Base-by-base conservation (phyloP, 2,329 filamentous ascomycete species). In the Aspergillus bombycis region DNA sequence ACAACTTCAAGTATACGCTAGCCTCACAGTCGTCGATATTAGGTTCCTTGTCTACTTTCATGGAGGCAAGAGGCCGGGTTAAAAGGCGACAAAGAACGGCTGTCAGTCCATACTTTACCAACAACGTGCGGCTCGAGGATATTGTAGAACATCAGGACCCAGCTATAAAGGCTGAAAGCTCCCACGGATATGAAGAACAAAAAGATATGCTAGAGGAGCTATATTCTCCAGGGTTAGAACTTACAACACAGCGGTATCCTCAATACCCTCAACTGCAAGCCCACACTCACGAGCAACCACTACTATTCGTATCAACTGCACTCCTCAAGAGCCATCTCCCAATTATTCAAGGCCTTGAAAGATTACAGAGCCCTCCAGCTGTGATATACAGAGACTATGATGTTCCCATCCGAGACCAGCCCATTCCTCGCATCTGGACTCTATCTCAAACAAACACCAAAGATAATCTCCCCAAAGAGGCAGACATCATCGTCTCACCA, bases 401-500 rank as follows among this genome's bases (percentile, higher is more conserved):
- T 16, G 58, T 14, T 8, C 19, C 16, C 23, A 34, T 21, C 32
- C 36, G 54, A 52, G 21, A 19, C 10, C 28, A 21, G 11, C 23
- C 23, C 21, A 12, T 19, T 26, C 21, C 45, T 28, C 23, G 21
- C 21, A 48, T 9, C 21, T 34, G 16, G 21, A 26, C 23, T 57
- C 12, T 23, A 19, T 12, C 12, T 16, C 34, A 28, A 32, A 41
- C 2, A 53, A 21, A 28, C 30, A 32, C 36, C 8, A 50, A 26
- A 2, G n/a, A 26, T 11, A 19, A 32, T 14, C 43, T 43, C 43
- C 61, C 60, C 32, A 52, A 50, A 9, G 75, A 79, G 67, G 75
- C 91, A 3, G 93, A 97, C 70, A 77, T 97, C 3, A 85, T 90
- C 1, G 70, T 94, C 6, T 91, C 91, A 0, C 88, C 91, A 0